Base-by-base conservation (phyloP, 371 early-diverging fungal genomes). In the Vairimorpha ceranae region DNA sequence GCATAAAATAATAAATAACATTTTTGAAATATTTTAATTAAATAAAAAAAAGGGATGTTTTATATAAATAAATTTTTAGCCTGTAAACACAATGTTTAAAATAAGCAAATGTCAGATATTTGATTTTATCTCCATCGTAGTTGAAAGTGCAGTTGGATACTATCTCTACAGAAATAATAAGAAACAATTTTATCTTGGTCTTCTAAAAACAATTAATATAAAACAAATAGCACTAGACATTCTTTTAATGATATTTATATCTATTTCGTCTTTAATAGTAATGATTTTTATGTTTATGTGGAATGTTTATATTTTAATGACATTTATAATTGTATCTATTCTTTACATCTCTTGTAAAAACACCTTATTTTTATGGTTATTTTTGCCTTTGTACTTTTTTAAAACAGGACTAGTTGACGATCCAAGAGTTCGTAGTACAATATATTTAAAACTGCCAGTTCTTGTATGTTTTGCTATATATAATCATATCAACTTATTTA, bases 131-230 rank as follows among this genome's bases (percentile, higher is more conserved):
- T 32, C 43, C 4, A 1, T 64, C 1, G 4, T 25, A 12, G 2
- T 64, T 23, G 64, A 64, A 64, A 19, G 4, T 25, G 38, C 23
- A 8, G 4, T 64, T 43, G 33, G 64, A 21, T 43, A 14, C 2
- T 64, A 64, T 43, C 33, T 64, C 7, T 64, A 64, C 29, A 36
- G 43, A 36, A 45, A 36, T 30, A 64, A 38, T 10, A 64, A 64
- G 43, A 64, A 41, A n/a, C 1, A 23, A 2, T 17, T 64, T 2
- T 43, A 1, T 15, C 27, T 64, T 3, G 29, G 33, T 0, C 25
- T 64, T 10, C 4, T 64, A 41, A 6, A 19, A 7, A 43, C 8
- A 3, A 38, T 64, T 6, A 23, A 64, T 25, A 21, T 35, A 27
- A 10, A 17, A 3, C 27, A 43, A 2, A 25, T 43, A 0, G 0